These are phyloP conservation scores for Magnaporthiopsis rhizophila DNA, from an alignment of 2,329 filamentous ascomycete species.

Conservation along the genomic window DNA sequence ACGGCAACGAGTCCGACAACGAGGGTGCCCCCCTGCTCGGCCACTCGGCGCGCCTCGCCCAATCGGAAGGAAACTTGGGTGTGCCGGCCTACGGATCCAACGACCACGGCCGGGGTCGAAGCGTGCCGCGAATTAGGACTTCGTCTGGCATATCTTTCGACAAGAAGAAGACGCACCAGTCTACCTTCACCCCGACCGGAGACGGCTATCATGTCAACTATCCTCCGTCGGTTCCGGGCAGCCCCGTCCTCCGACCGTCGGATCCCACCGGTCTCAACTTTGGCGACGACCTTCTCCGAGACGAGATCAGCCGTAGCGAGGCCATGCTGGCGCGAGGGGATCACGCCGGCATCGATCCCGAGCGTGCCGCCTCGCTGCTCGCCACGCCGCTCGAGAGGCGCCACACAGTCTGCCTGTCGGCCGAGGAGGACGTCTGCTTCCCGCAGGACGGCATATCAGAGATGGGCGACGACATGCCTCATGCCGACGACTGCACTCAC, in stretches of 20 bases:
- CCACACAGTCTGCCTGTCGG: slow-evolving; percentile 51
- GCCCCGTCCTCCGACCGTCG: slow-evolving; percentile 42
- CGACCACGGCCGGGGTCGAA: slow-evolving; percentile 25
- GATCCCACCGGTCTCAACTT: slow-evolving; percentile 49
- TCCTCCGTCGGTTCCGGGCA: slow-evolving; percentile 59
- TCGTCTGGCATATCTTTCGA: slow-evolving; percentile 45
- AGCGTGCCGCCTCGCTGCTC: slow-evolving; percentile 20
- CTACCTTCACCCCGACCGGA: slow-evolving; percentile 17
- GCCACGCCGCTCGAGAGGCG: slow-evolving; percentile 37
- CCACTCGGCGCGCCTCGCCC: slow-evolving; percentile 27
- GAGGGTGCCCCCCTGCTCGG: slow-evolving; percentile 50
- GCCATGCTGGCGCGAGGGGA: slow-evolving; percentile 2
- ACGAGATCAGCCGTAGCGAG: slow-evolving; percentile 39
- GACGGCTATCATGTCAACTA: slow-evolving; percentile 59
- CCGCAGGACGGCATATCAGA: slow-evolving; percentile 73
- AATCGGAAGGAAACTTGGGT: slow-evolving; percentile 19
- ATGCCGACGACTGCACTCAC: slow-evolving; percentile 11
- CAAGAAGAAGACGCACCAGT: slow-evolving; percentile 26
- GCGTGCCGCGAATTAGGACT: slow-evolving; percentile 30
- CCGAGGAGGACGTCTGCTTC: slow-evolving; percentile 87
- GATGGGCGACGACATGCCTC: slow-evolving; percentile 66
- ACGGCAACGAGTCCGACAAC: slow-evolving; percentile 33
- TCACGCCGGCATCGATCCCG: slow-evolving; percentile 11
- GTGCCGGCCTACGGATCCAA: slow-evolving; percentile 33
- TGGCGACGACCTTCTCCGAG: slow-evolving; percentile 63